Conservation (phyloP, 129 eudicot species). For the Silybum marianum region DNA sequence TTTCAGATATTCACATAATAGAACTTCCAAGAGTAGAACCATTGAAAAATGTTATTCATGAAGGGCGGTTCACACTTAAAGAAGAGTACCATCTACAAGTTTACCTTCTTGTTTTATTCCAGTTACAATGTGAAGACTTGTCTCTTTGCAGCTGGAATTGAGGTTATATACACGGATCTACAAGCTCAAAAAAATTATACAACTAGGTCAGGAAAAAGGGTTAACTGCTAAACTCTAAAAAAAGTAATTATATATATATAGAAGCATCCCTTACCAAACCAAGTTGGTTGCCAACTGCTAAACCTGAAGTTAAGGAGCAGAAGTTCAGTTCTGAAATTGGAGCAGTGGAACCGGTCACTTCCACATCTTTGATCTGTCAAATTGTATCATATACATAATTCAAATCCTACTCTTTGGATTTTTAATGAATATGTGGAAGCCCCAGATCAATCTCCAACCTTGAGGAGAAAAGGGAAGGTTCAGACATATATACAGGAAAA, state of each 20-base stretch:
- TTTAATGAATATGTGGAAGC: no score
- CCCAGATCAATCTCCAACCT: no score
- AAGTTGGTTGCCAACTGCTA: slow-evolving; percentile 79
- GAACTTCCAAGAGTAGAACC: background rate
- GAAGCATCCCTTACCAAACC: slow-evolving; percentile 68
- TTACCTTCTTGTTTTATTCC: slow-evolving; percentile 68
- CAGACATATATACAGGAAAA: no score
- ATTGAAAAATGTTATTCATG: background rate
- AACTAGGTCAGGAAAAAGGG: slow-evolving; percentile 10
- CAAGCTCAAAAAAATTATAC: slow-evolving; percentile 29
- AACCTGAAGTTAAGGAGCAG: slow-evolving; percentile 56
- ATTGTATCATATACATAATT: slow-evolving; percentile 23
- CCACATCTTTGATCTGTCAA: slow-evolving; percentile 69
- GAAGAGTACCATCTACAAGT: background rate
- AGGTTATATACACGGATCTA: slow-evolving; percentile 71
- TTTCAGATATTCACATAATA: background rate
- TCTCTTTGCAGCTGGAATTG: slow-evolving; percentile 39
- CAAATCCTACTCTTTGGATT: background rate
- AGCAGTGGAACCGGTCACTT: slow-evolving; percentile 51
- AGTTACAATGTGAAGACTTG: slow-evolving; percentile 53
- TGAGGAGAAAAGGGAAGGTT: no score
- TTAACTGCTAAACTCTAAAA: slow-evolving; percentile 2
- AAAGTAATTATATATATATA: slow-evolving; percentile 12
- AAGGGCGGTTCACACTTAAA: background rate
- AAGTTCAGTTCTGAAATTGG: slow-evolving; percentile 63